These are phyloP conservation scores for Neovahlkampfia damariscottae DNA, from an alignment of 78 protist species.

Conservation along the genomic window DNA sequence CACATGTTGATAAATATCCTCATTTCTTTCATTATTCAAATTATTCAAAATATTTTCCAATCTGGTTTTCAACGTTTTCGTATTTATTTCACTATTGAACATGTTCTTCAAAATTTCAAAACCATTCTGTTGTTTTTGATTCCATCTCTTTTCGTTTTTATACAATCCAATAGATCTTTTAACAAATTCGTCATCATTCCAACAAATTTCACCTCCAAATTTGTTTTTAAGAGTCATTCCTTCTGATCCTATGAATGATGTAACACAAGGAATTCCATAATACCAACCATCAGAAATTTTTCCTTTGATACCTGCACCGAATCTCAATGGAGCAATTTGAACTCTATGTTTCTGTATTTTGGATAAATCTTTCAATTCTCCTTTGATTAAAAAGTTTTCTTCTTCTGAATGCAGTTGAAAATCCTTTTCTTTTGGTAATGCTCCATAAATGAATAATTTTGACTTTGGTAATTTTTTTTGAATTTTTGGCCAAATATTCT, in stretches of 20 bases:
- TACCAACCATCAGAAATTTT: conserved; percentile 24
- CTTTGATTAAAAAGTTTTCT: neutral
- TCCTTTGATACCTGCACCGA: conserved; percentile 30
- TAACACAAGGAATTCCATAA: conserved; percentile 15
- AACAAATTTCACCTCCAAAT: neutral
- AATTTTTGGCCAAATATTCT: neutral
- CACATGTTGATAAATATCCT: no score
- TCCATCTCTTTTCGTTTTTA: neutral
- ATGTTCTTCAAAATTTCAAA: neutral
- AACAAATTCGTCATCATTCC: neutral
- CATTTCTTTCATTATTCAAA: no score
- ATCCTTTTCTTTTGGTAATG: neutral
- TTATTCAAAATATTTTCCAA: no score
- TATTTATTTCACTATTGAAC: neutral
- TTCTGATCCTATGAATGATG: conserved; percentile 6
- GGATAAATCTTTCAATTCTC: neutral
- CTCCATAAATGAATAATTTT: neutral
- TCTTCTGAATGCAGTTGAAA: neutral
- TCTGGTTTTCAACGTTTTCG: no score
- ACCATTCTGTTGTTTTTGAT: neutral
- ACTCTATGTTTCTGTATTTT: neutral
- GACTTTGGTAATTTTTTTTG: neutral
- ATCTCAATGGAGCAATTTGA: conserved; percentile 19
- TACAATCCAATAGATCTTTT: neutral
- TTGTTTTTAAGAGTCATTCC: neutral